Percentiles rank a stretch among this genome's conserved stretches.
Evolutionary conservation across 139 green algal genomes (phyloP).

Genomic region (Asterochloris sp.): DNA sequence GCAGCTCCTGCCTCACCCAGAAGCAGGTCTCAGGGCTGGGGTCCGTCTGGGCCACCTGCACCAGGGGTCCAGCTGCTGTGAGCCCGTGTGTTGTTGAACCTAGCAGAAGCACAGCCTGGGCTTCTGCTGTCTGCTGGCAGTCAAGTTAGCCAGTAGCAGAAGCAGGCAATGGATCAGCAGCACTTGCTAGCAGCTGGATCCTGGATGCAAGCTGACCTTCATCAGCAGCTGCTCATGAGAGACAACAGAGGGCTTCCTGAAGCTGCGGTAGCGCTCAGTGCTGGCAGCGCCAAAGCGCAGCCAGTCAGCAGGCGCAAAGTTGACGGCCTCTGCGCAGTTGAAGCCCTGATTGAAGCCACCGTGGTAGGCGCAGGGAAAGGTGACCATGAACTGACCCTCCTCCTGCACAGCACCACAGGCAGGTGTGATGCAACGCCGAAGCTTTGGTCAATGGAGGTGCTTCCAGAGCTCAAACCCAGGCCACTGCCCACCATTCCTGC

Average conservation of each 20-base stretch:
- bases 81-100: background rate
- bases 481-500: too few relatives aligned
- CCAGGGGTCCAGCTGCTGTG: background rate
- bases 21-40: slow-evolving; percentile 14
- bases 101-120: too few relatives aligned
- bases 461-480: too few relatives aligned
- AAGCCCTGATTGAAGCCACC: slow-evolving; percentile 67
- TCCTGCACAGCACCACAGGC: slow-evolving; percentile 22
- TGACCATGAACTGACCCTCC: slow-evolving; percentile 78
- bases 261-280: slow-evolving; percentile 38
- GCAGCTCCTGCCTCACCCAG: slow-evolving; percentile 53
- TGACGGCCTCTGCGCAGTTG: slow-evolving; percentile 76
- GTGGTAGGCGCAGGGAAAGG: slow-evolving; percentile 80
- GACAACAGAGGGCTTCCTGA: slow-evolving; percentile 45
- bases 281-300: slow-evolving; percentile 48
- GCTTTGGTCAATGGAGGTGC: too few relatives aligned
- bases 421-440: background rate
- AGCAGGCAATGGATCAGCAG: background rate
- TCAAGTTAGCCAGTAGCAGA: background rate
- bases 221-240: slow-evolving; percentile 67
- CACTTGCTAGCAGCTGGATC: background rate
- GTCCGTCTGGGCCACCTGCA: slow-evolving; percentile 20
- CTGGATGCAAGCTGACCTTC: slow-evolving; percentile 2
- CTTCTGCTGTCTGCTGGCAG: too few relatives aligned
- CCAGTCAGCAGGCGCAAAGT: slow-evolving; percentile 85